Evolutionary conservation across 805 yeast genomes (phyloP).

Genomic region (Wickerhamomyces ciferrii): DNA sequence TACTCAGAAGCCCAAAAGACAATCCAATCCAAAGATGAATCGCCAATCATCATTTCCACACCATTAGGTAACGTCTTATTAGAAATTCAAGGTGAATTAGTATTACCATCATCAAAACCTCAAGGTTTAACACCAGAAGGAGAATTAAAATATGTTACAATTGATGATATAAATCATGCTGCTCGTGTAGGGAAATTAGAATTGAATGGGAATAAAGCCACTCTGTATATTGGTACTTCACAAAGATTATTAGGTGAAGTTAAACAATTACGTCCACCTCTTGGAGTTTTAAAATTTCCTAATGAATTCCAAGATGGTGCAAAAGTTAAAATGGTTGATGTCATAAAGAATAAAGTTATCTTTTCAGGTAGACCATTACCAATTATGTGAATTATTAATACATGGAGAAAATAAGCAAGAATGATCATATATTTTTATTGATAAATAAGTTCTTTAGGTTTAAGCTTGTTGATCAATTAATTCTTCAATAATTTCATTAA

Average conservation of each 20-base stretch:
- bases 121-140: constrained; percentile 27
- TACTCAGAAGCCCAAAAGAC: background rate
- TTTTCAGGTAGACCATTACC: constrained; percentile 73
- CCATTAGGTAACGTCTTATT: constrained; percentile 53
- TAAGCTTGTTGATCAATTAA: constrained; percentile 6
- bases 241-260: constrained; percentile 64
- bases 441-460: background rate
- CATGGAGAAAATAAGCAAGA: background rate
- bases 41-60: constrained; percentile 32
- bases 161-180: constrained; percentile 33
- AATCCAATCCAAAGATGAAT: background rate
- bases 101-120: constrained; percentile 37
- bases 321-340: constrained; percentile 50
- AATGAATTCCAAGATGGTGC: constrained; percentile 20
- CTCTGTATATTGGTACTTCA: constrained; percentile 59
- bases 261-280: constrained; percentile 55
- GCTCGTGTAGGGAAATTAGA: constrained; percentile 47
- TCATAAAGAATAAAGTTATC: constrained; percentile 51
- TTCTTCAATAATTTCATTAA: constrained; percentile 13
- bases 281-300: constrained; percentile 53
- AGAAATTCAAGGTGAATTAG: constrained; percentile 73
- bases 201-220: constrained; percentile 42
- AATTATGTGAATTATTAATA: constrained; percentile 47
- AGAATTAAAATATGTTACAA: constrained; percentile 27
- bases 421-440: background rate